Percentiles rank a stretch among this genome's conserved stretches.
Conservation (phyloP, 2,329 filamentous ascomycete genomes). For the Hymenotorrendiella dingleyae region DNA sequence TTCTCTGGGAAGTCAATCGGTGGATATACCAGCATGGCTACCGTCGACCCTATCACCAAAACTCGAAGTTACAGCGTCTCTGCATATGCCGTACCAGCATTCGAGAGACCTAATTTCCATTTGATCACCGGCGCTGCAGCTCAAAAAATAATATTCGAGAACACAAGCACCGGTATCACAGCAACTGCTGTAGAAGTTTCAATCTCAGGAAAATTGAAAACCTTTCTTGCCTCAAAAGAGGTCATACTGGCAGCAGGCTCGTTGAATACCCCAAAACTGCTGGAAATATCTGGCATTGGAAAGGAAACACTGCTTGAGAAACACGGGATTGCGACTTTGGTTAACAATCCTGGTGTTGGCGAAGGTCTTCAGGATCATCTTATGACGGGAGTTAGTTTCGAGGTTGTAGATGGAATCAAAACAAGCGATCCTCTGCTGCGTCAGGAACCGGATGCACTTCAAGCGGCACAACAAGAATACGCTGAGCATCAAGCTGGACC, state of each 20-base stretch:
- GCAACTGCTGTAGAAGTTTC: constrained; percentile 11
- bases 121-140: constrained; percentile 81
- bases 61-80: constrained; percentile 11
- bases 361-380: constrained; percentile 47
- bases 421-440: constrained; percentile 31
- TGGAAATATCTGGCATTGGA: constrained; percentile 41
- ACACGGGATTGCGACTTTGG: constrained; percentile 43
- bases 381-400: constrained; percentile 22
- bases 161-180: not conserved
- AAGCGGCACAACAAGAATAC: constrained; percentile 31
- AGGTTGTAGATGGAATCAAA: constrained; percentile 30
- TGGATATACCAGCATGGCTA: constrained; percentile 20
- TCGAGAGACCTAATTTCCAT: constrained; percentile 55
- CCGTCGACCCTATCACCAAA: not conserved
- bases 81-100: constrained; percentile 12
- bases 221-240: constrained; percentile 28
- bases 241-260: constrained; percentile 42
- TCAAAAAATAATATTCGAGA: constrained; percentile 56
- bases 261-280: constrained; percentile 39
- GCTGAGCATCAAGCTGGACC: constrained; percentile 17
- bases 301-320: constrained; percentile 31
- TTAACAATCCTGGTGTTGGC: constrained; percentile 55
- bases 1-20: constrained; percentile 34
- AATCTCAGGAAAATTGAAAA: constrained; percentile 9
- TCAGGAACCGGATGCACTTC: constrained; percentile 28